Evolutionary conservation across 768 basidiomycete genomes (phyloP).

Genomic region (Amanita thiersii): DNA sequence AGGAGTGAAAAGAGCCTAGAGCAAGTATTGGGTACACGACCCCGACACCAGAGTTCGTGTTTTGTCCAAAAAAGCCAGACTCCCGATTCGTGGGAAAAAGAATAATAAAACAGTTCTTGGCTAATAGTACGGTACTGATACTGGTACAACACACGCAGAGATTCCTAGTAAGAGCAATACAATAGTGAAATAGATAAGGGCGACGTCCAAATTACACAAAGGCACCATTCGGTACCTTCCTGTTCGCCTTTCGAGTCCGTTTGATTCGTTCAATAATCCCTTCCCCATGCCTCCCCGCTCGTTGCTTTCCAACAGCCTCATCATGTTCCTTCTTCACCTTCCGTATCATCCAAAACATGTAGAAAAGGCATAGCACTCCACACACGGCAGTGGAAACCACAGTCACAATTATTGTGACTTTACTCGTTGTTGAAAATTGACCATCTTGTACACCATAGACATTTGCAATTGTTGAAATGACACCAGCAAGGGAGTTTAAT

Average conservation of each 20-base stretch:
- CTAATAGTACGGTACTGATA: no score
- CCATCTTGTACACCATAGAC: conserved; percentile 43
- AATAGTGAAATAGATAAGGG: no score
- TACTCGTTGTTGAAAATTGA: conserved; percentile 31
- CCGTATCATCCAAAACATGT: conserved; percentile 36
- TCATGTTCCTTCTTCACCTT: conserved; percentile 36
- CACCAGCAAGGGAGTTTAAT: conserved; percentile 47
- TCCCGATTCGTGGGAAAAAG: no score
- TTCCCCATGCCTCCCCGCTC: conserved; percentile 35
- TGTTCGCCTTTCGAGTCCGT: conserved; percentile 11
- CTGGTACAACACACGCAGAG: no score
- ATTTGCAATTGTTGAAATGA: conserved; percentile 46
- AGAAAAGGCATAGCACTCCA: conserved; percentile 30
- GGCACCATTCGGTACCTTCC: neutral
- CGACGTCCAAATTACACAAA: conserved; percentile 1
- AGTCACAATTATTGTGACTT: conserved; percentile 42
- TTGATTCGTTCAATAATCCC: conserved; percentile 22
- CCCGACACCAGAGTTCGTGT: no score
- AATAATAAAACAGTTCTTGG: no score
- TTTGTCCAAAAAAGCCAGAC: no score
- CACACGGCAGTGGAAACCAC: conserved; percentile 28
- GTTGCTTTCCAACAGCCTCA: conserved; percentile 29
- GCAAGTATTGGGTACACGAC: no score
- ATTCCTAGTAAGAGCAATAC: no score
- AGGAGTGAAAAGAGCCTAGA: no score